Evolutionary conservation across 2,329 filamentous ascomycete genomes (phyloP).

Genomic region (Fusarium denticulatum): DNA sequence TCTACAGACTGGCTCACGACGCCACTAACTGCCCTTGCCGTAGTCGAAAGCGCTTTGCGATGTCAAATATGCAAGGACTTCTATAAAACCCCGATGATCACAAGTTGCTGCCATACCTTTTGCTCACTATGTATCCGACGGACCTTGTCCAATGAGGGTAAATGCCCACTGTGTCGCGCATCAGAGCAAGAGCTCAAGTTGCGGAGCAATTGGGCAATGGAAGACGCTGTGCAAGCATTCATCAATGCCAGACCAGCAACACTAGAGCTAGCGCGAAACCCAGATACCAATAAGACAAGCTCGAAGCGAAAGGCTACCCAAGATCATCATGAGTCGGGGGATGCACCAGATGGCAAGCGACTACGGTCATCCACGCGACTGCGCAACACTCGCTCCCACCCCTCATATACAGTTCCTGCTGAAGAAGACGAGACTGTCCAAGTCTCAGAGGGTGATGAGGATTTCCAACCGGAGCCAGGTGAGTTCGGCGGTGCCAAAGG

Average conservation of each 20-base stretch:
- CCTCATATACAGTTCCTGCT: conserved; percentile 36
- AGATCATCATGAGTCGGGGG: conserved; percentile 43
- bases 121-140: conserved; percentile 95
- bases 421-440: conserved; percentile 41
- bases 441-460: conserved; percentile 44
- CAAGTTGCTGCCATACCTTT: conserved; percentile 93
- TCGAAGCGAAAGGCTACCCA: conserved; percentile 64
- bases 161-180: conserved; percentile 85
- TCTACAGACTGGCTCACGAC: conserved; percentile 88
- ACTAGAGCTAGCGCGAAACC: conserved; percentile 69
- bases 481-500: neutral
- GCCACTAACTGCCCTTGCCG: conserved; percentile 70
- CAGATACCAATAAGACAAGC: neutral
- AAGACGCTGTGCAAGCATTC: conserved; percentile 87
- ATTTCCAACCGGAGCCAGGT: conserved; percentile 46
- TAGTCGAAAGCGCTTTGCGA: conserved; percentile 85
- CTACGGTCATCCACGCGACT: conserved; percentile 63
- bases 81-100: conserved; percentile 93
- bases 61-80: conserved; percentile 99
- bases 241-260: conserved; percentile 69
- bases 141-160: conserved; percentile 82
- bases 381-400: conserved; percentile 55
- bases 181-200: conserved; percentile 85
- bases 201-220: conserved; percentile 83
- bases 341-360: conserved; percentile 55